Evolutionary conservation across 2,329 filamentous ascomycete genomes (phyloP).

Genomic region (Hypoxylon sp.): DNA sequence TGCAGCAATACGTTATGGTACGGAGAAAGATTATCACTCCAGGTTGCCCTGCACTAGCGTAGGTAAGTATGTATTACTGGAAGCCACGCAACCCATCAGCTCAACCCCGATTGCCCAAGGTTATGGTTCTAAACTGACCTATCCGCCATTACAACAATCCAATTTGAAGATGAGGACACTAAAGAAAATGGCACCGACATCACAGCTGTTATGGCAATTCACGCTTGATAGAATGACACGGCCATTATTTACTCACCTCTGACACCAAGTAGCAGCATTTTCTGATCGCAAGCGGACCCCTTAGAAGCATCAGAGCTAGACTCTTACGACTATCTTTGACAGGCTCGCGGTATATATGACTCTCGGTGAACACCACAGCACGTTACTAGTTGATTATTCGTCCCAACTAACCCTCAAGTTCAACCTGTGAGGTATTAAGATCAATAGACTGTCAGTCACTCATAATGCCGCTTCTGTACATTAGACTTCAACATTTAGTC

Average conservation of each 20-base stretch:
- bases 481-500: slow-evolving; percentile 2
- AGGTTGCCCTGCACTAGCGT: slow-evolving; percentile 14
- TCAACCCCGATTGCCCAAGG: too few relatives aligned
- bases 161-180: background rate
- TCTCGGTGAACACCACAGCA: background rate
- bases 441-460: background rate
- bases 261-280: background rate
- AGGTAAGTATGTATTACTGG: too few relatives aligned
- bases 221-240: background rate
- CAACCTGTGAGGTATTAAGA: background rate
- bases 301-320: background rate
- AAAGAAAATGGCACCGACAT: background rate
- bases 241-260: background rate
- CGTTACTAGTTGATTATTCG: background rate
- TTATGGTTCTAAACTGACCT: too few relatives aligned
- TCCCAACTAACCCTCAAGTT: background rate
- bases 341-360: background rate
- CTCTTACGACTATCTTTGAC: background rate
- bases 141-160: too few relatives aligned
- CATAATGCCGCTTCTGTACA: background rate
- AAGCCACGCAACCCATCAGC: slow-evolving; percentile 3
- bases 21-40: slow-evolving; percentile 3
- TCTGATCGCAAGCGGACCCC: too few relatives aligned
- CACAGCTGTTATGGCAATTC: background rate
- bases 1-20: slow-evolving; percentile 33